Percentiles rank a stretch among this genome's conserved stretches.
These are phyloP conservation scores for Tanacetum coccineum DNA, from an alignment of 129 eudicot species.

Conservation along the genomic window DNA sequence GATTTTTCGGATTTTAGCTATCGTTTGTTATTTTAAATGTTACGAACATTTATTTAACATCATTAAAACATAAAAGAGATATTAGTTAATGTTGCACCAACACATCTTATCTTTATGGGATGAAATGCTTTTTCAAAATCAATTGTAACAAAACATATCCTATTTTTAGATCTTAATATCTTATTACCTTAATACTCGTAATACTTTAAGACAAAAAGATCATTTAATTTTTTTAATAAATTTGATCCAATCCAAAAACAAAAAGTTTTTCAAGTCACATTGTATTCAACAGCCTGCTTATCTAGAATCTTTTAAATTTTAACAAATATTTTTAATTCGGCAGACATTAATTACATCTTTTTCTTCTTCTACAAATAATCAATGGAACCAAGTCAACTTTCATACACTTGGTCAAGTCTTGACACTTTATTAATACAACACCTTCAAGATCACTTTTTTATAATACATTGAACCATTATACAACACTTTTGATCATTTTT, in stretches of 20 bases:
- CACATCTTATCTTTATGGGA: no score
- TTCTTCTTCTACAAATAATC: background rate
- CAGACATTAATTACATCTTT: background rate
- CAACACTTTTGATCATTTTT: background rate
- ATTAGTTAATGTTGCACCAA: no score
- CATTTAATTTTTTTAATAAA: background rate
- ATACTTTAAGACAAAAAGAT: conserved; percentile 16
- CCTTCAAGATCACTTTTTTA: background rate
- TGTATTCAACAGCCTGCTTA: conserved; percentile 15
- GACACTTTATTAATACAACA: conserved; percentile 12
- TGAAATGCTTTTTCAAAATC: no score
- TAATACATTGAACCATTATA: background rate
- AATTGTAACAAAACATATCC: no score
- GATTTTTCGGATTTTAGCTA: no score
- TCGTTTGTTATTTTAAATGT: no score
- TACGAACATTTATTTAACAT: no score
- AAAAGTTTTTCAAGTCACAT: background rate
- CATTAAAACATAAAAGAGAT: no score
- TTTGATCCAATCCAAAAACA: background rate
- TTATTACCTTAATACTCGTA: conserved; percentile 22
- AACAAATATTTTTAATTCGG: conserved; percentile 11
- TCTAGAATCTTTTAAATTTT: background rate
- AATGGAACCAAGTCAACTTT: conserved; percentile 15
- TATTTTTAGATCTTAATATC: no score
- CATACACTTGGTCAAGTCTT: conserved; percentile 19